Conservation (phyloP, 1,139 yeast genomes). For the Komagataea norvegica region DNA sequence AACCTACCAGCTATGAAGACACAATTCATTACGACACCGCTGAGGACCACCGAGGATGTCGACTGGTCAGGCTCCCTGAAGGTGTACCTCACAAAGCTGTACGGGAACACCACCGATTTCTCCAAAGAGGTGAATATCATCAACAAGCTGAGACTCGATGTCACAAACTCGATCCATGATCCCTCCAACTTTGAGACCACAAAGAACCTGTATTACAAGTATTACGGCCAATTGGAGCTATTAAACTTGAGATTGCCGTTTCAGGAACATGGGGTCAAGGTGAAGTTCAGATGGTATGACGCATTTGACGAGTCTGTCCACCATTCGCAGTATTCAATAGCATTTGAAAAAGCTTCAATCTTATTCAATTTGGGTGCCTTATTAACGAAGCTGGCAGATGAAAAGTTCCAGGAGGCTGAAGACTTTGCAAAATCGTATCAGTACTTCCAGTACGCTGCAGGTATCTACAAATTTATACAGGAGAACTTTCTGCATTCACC, state of each 20-base stretch:
- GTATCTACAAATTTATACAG: slow-evolving; percentile 64
- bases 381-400: slow-evolving; percentile 68
- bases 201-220: slow-evolving; percentile 43
- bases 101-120: slow-evolving; percentile 60
- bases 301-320: slow-evolving; percentile 52
- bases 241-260: slow-evolving; percentile 74
- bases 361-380: slow-evolving; percentile 73
- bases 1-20: slow-evolving; percentile 25
- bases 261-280: slow-evolving; percentile 47
- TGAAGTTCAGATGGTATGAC: slow-evolving; percentile 79
- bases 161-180: slow-evolving; percentile 43
- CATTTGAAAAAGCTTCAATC: slow-evolving; percentile 86
- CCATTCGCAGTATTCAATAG: slow-evolving; percentile 60
- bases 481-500: slow-evolving; percentile 92
- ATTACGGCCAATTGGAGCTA: slow-evolving; percentile 79
- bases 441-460: slow-evolving; percentile 72
- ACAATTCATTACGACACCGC: slow-evolving; percentile 22
- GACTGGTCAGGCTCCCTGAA: slow-evolving; percentile 67
- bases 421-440: slow-evolving; percentile 59
- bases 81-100: slow-evolving; percentile 53
- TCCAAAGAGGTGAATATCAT: slow-evolving; percentile 51
- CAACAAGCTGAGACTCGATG: slow-evolving; percentile 58
- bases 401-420: slow-evolving; percentile 35
- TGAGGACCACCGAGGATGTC: slow-evolving; percentile 53
- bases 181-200: slow-evolving; percentile 11